Conservation (phyloP, 176 grass and related monocot species). For the Aegilops speltoides region DNA sequence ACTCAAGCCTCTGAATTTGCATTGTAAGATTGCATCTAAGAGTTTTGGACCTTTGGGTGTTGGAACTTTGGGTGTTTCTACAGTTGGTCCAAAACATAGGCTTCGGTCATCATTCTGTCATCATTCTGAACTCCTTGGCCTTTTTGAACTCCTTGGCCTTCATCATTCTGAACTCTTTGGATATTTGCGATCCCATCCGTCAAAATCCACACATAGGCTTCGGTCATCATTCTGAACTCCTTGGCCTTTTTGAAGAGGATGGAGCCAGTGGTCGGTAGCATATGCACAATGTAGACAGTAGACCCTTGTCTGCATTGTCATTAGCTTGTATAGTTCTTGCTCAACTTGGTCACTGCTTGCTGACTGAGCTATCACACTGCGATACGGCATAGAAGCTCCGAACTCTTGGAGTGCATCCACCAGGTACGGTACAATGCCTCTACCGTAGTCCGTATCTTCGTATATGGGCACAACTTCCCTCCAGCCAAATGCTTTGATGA, state of each 20-base stretch:
- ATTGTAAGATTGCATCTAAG: conserved; percentile 25
- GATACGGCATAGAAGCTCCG: conserved; percentile 41
- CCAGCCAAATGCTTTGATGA: conserved; percentile 55
- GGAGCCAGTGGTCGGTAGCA: conserved; percentile 25
- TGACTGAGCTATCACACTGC: conserved; percentile 26
- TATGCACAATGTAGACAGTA: conserved; percentile 64
- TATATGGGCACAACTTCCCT: conserved; percentile 47
- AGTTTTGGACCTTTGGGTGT: conserved; percentile 36
- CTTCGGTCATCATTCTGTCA: too few relatives aligned
- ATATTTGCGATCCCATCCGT: conserved; percentile 49
- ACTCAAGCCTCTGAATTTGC: conserved; percentile 37
- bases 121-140: too few relatives aligned
- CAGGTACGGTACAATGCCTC: conserved; percentile 52
- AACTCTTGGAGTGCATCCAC: conserved; percentile 44
- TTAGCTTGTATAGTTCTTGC: conserved; percentile 40
- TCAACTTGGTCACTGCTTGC: conserved; percentile 25
- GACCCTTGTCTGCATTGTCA: conserved; percentile 55
- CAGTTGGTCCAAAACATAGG: too few relatives aligned
- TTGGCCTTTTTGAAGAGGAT: conserved; percentile 45
- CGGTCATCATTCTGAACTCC: conserved; percentile 45
- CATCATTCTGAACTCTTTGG: too few relatives aligned
- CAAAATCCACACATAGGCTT: conserved; percentile 59
- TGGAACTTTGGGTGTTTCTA: too few relatives aligned
- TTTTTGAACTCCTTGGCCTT: too few relatives aligned
- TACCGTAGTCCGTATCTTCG: conserved; percentile 56